Evolutionary conservation across 192 early-diverging fungal genomes (phyloP), one percentile per base, ranked within the genome.

Genomic region (Lunasporangiospora selenospora): DNA sequence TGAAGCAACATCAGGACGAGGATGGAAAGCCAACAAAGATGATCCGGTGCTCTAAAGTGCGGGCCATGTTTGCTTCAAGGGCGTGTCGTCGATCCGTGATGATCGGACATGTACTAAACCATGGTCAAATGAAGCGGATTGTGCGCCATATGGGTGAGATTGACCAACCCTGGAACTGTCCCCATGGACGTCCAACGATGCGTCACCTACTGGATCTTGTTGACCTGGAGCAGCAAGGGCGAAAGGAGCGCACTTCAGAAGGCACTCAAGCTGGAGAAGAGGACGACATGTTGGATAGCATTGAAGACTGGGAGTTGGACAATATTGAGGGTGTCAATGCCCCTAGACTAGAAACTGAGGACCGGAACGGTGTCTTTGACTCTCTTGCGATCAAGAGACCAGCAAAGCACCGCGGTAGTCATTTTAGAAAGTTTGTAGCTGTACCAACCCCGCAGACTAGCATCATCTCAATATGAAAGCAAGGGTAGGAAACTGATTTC

Each of bases 121-220:
- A 70, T 37, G 52, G 63, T 5, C 80, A 92, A 53, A 97, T 97
- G 95, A 66, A 58, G 24, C 82, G 85, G 64, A 94, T 99, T 60
- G 85, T 98, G 2, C 52, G 58, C 16, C 83, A 94, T 65, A 87
- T 99, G 84, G 86, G 89, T 31, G 81, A 83, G 21, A 90, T 98
- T 75, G 85, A 95, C 34, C 95, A 97, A 59, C 97, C 97, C 11
- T 99, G 97, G 93, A 98, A 99, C 67, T 97, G 95, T 62, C 97
- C 97, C 18, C 97, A 99, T 65, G 97, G 97, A 2, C 69, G 97
- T 5, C 97, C 97, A 0, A 97, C 96, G 1, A 94, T 98, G 87
- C 82, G 97, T 43, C 93, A 96, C 69, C 62, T 99, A 13, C 60
- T 84, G 33, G 80, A 88, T 26, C 47, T 89, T 9, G 48, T 49